Conservation (phyloP, 2,329 filamentous ascomycete genomes). For the Colletotrichum spinosum region DNA sequence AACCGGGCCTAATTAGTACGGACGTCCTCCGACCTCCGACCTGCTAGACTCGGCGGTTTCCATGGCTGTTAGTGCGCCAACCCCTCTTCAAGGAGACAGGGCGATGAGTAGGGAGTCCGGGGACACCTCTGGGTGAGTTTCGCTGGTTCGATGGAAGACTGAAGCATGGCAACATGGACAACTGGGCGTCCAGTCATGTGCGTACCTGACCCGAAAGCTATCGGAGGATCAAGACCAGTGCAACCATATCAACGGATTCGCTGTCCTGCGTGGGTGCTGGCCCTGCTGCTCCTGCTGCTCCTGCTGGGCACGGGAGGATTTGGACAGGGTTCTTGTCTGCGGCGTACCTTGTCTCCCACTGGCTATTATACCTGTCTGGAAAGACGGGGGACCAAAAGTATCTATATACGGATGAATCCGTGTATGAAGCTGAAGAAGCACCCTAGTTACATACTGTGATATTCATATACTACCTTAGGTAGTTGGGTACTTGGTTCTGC, state of each 20-base stretch:
- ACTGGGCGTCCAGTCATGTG: neutral
- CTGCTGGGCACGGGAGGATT: constrained; percentile 21
- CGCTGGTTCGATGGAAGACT: no score
- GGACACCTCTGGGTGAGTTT: neutral
- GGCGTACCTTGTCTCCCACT: constrained; percentile 23
- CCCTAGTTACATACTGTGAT: no score
- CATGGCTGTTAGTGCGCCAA: constrained; percentile 30
- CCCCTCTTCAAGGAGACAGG: constrained; percentile 29
- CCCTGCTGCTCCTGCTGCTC: constrained; percentile 18
- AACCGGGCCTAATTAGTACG: constrained; percentile 33
- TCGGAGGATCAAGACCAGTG: constrained; percentile 10
- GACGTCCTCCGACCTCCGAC: constrained; percentile 35
- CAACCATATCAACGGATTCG: neutral
- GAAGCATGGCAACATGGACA: no score
- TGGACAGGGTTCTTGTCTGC: constrained; percentile 19
- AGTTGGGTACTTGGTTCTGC: no score
- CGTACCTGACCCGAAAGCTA: constrained; percentile 11
- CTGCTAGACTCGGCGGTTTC: constrained; percentile 33
- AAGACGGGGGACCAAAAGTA: neutral
- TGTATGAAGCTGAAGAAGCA: neutral
- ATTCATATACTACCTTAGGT: no score
- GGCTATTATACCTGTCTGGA: constrained; percentile 16
- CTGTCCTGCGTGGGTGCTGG: no score
- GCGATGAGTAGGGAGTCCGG: constrained; percentile 7
- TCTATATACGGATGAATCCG: constrained; percentile 13